Evolutionary conservation across 2,329 filamentous ascomycete species (phyloP), one percentile per base, ranked within the genome.

Genomic region (Ceratocystis cacaofunesta): DNA sequence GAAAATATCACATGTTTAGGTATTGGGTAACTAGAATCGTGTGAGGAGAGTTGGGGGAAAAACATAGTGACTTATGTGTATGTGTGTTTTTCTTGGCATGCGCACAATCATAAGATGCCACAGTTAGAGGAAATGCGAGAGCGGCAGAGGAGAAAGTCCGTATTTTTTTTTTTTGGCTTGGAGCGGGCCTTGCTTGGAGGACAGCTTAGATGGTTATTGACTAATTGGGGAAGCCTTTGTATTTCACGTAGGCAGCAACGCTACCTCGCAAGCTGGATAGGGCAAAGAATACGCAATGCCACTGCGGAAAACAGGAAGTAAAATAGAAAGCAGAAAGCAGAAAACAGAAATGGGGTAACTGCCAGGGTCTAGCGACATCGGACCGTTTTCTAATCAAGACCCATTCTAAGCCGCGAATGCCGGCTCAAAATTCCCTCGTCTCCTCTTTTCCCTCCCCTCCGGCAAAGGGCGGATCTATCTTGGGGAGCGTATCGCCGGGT

Each of bases 361-460:
- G 25, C 19, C 19, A 25, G 17, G 15, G n/a, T 48, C 48, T 57
- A 57, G 61, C 61, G 61, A 62, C 22, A 62, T 62, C 61, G 61
- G 61, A 62, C 61, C 43, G 61, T 62, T 22, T 62, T 44, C 36
- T 28, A 3, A 30, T 32, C 7, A 30, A 8, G 41, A 28, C 60
- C 36, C 41, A 62, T 30, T n/a, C 8, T 46, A 25, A 62, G 44
- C 22, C 41, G 41, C 41, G 41, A 48, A 50, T 22, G 19, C 41
- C 61, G 43, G 41, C 30, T 17, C 28, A 15, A 57, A n/a, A 17
- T 57, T n/a, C 5, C 3, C 25, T 17, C 28, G 32, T 36, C 25
- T n/a, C 25, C 17, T 32, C 30, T 57, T 52, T 52, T 52, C 17
- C 17, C n/a, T 50, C 22, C 17, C n/a, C 44, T 48, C 48, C 19